A percentile compares a stretch with the other conserved stretches of the same genome.
Evolutionary conservation across 2,329 filamentous ascomycete species (phyloP).

Genomic region (Myriangium duriaei): DNA sequence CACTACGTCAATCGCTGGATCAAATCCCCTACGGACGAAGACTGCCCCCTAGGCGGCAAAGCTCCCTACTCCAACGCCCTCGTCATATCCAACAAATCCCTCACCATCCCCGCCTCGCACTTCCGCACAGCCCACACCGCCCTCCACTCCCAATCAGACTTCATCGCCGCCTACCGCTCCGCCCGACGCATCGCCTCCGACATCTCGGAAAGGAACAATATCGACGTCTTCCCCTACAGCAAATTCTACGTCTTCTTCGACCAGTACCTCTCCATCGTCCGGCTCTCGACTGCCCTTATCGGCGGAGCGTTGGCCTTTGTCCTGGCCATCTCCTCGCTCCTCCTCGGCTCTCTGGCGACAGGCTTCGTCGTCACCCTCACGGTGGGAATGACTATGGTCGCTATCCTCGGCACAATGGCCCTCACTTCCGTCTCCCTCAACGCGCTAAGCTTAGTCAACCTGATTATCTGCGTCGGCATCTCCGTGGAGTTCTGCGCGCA

Average conservation of each 20-base stretch:
- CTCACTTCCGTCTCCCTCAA: constrained; percentile 81
- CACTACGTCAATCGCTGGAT: constrained; percentile 78
- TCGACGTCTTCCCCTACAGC: constrained; percentile 89
- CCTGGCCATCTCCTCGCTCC: constrained; percentile 61
- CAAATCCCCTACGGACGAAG: constrained; percentile 61
- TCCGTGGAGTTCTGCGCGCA: constrained; percentile 96
- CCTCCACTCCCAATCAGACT: constrained; percentile 76
- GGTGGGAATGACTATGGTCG: constrained; percentile 83
- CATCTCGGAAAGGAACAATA: constrained; percentile 56
- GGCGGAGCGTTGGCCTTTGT: constrained; percentile 77
- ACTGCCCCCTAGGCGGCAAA: constrained; percentile 78
- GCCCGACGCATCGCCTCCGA: constrained; percentile 77
- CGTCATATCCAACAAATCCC: constrained; percentile 55
- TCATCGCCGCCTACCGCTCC: constrained; percentile 79
- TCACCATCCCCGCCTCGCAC: constrained; percentile 67
- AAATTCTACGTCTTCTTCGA: constrained; percentile 99
- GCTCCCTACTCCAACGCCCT: constrained; percentile 79
- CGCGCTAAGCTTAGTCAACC: constrained; percentile 86
- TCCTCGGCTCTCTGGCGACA: constrained; percentile 75
- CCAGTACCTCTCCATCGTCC: constrained; percentile 78
- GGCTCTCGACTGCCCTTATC: constrained; percentile 65
- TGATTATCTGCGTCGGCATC: constrained; percentile 95
- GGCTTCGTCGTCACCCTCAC: constrained; percentile 73
- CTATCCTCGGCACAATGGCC: constrained; percentile 93
- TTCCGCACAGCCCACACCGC: constrained; percentile 87